Conservation (phyloP, 805 yeast genomes). For the Ogataea methylovora region DNA sequence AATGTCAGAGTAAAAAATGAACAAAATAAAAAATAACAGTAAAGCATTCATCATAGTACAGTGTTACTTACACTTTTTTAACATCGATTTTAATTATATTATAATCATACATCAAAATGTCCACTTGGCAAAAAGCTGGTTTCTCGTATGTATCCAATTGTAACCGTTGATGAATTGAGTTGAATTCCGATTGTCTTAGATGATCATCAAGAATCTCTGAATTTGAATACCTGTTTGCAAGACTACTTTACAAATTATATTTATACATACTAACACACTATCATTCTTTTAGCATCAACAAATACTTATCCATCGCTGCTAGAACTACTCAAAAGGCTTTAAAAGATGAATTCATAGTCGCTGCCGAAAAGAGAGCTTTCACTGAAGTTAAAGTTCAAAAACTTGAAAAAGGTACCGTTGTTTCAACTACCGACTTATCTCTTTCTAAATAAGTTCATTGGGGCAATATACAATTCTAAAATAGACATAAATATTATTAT, state of each 20-base stretch:
- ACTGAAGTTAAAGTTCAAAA: conserved; percentile 69
- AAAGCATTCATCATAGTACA: too few relatives aligned
- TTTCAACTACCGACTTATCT: conserved; percentile 17
- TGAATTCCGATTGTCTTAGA: too few relatives aligned
- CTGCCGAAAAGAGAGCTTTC: conserved; percentile 62
- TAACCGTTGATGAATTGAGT: background rate
- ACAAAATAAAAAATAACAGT: too few relatives aligned
- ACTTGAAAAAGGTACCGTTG: conserved; percentile 58
- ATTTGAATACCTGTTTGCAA: too few relatives aligned
- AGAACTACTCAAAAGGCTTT: conserved; percentile 80
- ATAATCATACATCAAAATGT: conserved; percentile 26
- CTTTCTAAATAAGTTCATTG: background rate
- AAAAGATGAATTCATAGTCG: conserved; percentile 76
- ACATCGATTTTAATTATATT: background rate
- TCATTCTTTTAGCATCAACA: conserved; percentile 55
- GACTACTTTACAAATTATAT: too few relatives aligned
- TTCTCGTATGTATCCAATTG: conserved; percentile 37
- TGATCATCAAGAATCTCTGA: too few relatives aligned
- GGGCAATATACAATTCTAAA: too few relatives aligned
- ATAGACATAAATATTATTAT: too few relatives aligned
- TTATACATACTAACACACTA: too few relatives aligned
- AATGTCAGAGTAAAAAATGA: too few relatives aligned
- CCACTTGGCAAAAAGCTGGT: conserved; percentile 63
- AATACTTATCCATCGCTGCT: conserved; percentile 87
- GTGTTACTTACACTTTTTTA: background rate